Evolutionary conservation across 1,139 yeast genomes (phyloP).

Genomic region (Kodamaea arcana): DNA sequence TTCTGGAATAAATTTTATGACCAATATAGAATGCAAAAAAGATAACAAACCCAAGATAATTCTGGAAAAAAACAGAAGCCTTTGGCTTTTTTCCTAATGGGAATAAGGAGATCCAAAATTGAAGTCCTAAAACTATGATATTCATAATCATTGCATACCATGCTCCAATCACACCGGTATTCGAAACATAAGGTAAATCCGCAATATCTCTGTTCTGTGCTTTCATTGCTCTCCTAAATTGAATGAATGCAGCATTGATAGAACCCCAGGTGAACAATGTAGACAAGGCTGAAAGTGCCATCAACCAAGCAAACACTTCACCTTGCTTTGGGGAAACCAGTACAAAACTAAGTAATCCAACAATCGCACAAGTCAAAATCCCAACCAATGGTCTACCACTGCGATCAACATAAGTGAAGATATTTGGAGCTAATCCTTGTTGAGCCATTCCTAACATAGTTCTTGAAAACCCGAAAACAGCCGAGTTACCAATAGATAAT

Average conservation of each 20-base stretch:
- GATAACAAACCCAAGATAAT: constrained; percentile 33
- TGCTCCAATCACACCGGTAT: constrained; percentile 38
- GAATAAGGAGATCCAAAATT: constrained; percentile 41
- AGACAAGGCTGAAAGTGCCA: constrained; percentile 39
- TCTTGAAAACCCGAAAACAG: constrained; percentile 43
- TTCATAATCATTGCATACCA: constrained; percentile 31
- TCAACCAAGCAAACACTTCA: constrained; percentile 38
- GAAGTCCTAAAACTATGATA: constrained; percentile 32
- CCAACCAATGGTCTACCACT: constrained; percentile 43
- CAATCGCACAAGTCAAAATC: constrained; percentile 26
- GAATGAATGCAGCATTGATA: constrained; percentile 33
- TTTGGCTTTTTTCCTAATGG: constrained; percentile 32
- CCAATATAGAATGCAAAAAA: constrained; percentile 28
- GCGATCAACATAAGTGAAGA: constrained; percentile 35
- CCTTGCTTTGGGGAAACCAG: constrained; percentile 36
- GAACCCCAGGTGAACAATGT: constrained; percentile 42
- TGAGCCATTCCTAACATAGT: constrained; percentile 39
- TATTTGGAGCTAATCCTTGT: constrained; percentile 38
- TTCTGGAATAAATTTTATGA: constrained; percentile 34
- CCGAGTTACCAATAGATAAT: constrained; percentile 42
- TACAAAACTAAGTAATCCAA: constrained; percentile 39
- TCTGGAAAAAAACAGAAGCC: constrained; percentile 28
- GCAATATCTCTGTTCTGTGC: constrained; percentile 24
- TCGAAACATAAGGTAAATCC: constrained; percentile 37
- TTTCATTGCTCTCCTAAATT: constrained; percentile 37